Evolutionary conservation across 371 early-diverging fungal species (phyloP).

Genomic region (Parasitella parasitica): DNA sequence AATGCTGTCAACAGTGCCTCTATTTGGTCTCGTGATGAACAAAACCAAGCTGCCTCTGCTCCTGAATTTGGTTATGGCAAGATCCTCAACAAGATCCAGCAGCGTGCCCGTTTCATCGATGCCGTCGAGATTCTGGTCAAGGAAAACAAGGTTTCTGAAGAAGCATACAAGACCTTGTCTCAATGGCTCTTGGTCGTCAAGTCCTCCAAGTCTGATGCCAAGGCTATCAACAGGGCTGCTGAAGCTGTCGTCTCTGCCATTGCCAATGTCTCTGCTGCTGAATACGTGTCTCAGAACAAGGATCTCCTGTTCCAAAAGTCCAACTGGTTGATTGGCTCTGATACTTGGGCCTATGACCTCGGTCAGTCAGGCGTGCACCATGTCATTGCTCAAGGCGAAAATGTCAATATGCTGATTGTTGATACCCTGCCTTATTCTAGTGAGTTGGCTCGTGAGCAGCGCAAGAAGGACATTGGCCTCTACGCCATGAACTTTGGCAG

Average conservation of each 20-base stretch:
- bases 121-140: slow-evolving; percentile 61
- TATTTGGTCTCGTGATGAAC: slow-evolving; percentile 42
- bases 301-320: slow-evolving; percentile 58
- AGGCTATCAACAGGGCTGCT: slow-evolving; percentile 39
- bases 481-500: slow-evolving; percentile 92
- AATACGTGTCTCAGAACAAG: slow-evolving; percentile 36
- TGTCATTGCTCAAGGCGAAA: slow-evolving; percentile 78
- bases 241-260: slow-evolving; percentile 35
- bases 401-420: slow-evolving; percentile 87
- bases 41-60: slow-evolving; percentile 51
- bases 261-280: slow-evolving; percentile 28
- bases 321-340: slow-evolving; percentile 88
- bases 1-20: slow-evolving; percentile 63
- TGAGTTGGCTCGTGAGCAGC: slow-evolving; percentile 55
- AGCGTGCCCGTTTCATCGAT: slow-evolving; percentile 68
- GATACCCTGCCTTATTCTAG: slow-evolving; percentile 79
- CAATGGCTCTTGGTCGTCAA: slow-evolving; percentile 71
- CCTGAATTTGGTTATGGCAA: slow-evolving; percentile 89
- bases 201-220: slow-evolving; percentile 50
- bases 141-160: slow-evolving; percentile 47
- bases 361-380: slow-evolving; percentile 90
- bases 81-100: slow-evolving; percentile 66
- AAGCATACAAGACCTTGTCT: slow-evolving; percentile 60
- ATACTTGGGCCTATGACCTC: slow-evolving; percentile 84
- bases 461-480: slow-evolving; percentile 93